Conservation (phyloP, 352 stramenopile species). For the Aphanomyces invadans region DNA sequence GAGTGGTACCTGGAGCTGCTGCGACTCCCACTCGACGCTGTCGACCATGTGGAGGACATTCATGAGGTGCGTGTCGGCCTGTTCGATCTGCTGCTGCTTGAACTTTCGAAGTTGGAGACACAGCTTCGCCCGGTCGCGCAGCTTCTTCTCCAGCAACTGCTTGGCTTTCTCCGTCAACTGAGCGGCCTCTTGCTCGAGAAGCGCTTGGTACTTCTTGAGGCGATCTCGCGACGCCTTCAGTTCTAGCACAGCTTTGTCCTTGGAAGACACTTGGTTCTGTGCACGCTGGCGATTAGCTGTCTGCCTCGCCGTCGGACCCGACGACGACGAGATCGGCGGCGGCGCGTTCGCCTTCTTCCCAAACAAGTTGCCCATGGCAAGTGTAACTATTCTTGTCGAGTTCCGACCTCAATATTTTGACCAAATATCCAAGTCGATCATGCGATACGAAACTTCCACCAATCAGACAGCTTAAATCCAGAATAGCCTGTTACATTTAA, state of each 20-base stretch:
- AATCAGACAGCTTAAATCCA: too few relatives aligned
- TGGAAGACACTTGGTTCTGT: constrained; percentile 59
- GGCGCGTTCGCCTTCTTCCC: constrained; percentile 12
- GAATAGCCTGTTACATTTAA: too few relatives aligned
- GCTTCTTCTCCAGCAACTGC: constrained; percentile 41
- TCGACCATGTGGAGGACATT: constrained; percentile 82
- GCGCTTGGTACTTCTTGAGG: constrained; percentile 75
- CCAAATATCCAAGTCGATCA: too few relatives aligned
- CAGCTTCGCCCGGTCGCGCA: constrained; percentile 73
- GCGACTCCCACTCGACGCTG: constrained; percentile 82
- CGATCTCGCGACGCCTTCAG: constrained; percentile 86
- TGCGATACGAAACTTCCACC: too few relatives aligned
- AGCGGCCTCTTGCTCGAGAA: constrained; percentile 70
- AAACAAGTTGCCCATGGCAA: constrained; percentile 16
- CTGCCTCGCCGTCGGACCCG: neutral
- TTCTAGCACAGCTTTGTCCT: constrained; percentile 83
- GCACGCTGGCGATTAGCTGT: constrained; percentile 9
- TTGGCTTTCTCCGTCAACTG: constrained; percentile 76
- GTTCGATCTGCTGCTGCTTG: constrained; percentile 82
- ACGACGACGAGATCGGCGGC: neutral
- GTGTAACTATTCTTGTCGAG: neutral
- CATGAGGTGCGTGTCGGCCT: constrained; percentile 79
- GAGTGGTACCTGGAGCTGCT: constrained; percentile 64
- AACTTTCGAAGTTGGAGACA: constrained; percentile 86
- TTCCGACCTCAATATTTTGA: too few relatives aligned